Conservation (phyloP, 495 filamentous ascomycete genomes). For the Neurospora sp. region DNA sequence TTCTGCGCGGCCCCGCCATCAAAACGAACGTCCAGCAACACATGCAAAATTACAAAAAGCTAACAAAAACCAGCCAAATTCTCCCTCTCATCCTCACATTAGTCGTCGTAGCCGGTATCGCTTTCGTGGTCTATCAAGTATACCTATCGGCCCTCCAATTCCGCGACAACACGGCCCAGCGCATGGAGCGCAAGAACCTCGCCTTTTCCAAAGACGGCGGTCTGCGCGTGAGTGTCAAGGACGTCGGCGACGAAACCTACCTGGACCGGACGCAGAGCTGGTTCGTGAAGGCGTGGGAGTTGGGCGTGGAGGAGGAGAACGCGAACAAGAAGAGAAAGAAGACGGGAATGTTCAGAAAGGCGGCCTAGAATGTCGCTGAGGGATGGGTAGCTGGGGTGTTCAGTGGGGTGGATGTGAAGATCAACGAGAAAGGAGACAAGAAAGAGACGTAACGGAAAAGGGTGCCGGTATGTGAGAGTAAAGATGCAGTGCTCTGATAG, state of each 20-base stretch:
- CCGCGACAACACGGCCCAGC: slow-evolving; percentile 52
- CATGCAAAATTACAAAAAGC: neutral
- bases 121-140: slow-evolving; percentile 60
- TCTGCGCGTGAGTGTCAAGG: slow-evolving; percentile 68
- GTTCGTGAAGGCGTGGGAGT: slow-evolving; percentile 72
- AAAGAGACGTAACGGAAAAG: neutral
- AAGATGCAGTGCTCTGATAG: neutral
- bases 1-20: neutral
- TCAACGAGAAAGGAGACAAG: neutral
- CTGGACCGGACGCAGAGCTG: slow-evolving; percentile 75
- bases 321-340: slow-evolving; percentile 27
- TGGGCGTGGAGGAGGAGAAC: slow-evolving; percentile 34
- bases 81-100: slow-evolving; percentile 68
- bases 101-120: slow-evolving; percentile 48
- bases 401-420: neutral
- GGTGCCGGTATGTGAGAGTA: neutral
- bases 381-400: neutral
- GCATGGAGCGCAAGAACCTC: slow-evolving; percentile 77
- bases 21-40: neutral
- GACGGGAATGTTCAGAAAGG: neutral
- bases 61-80: slow-evolving; percentile 37
- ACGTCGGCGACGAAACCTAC: slow-evolving; percentile 66
- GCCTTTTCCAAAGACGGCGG: slow-evolving; percentile 68
- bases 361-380: neutral
- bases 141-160: slow-evolving; percentile 64